These are phyloP conservation scores for Sporothrix brunneoviolacea DNA, from an alignment of 2,329 filamentous ascomycete genomes.

Conservation along the genomic window DNA sequence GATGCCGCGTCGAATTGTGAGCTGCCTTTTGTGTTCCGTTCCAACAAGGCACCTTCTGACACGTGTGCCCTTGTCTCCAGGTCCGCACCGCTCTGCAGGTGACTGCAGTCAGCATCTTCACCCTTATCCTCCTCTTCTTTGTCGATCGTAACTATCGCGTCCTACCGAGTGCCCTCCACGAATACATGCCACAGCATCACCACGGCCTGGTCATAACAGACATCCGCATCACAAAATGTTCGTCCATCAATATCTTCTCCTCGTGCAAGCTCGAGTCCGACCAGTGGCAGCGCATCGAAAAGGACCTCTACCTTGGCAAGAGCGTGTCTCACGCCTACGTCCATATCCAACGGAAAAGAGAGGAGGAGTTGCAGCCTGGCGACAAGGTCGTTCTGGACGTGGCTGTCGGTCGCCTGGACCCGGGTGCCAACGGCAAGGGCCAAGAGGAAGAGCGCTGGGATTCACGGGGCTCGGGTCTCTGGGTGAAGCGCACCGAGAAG, in stretches of 20 bases:
- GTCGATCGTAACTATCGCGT: constrained; percentile 86
- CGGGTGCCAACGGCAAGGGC: constrained; percentile 49
- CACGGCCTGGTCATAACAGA: constrained; percentile 81
- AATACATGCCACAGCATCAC: constrained; percentile 79
- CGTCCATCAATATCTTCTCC: constrained; percentile 64
- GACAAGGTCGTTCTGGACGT: constrained; percentile 79
- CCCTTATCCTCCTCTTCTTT: constrained; percentile 67
- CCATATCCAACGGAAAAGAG: constrained; percentile 74
- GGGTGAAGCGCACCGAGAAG: constrained; percentile 70
- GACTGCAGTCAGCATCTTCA: constrained; percentile 55
- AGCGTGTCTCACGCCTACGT: constrained; percentile 75
- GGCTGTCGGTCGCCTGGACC: constrained; percentile 65
- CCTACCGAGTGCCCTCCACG: constrained; percentile 77
- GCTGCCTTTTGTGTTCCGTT: constrained; percentile 2
- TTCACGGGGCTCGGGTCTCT: constrained; percentile 66
- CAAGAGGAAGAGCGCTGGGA: constrained; percentile 66
- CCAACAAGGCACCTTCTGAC: background rate
- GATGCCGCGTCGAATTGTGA: constrained; percentile 28
- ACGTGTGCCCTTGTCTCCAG: constrained; percentile 26
- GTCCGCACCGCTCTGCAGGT: constrained; percentile 71
- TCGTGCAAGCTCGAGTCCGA: constrained; percentile 67
- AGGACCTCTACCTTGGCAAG: constrained; percentile 75
- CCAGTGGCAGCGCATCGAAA: constrained; percentile 77
- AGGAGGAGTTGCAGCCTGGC: constrained; percentile 68
- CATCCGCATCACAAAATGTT: constrained; percentile 71